Base-by-base conservation (phyloP, 495 filamentous ascomycete genomes). In the Penicillium coffeae region DNA sequence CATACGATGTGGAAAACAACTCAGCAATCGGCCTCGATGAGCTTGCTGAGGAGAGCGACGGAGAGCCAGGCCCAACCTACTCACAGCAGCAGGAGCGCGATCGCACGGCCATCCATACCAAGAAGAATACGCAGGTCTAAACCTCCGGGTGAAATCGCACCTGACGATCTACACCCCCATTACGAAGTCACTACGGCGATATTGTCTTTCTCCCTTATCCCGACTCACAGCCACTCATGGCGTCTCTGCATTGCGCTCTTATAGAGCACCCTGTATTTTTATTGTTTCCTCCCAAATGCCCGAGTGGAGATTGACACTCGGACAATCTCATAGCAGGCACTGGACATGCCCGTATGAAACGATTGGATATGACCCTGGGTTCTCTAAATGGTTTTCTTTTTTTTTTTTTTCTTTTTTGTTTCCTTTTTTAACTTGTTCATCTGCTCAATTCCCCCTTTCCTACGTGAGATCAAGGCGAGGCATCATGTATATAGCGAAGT, bases 1-100 rank as follows among this genome's bases (percentile, higher is more conserved):
- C 83, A 2, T 95, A 91, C 55, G 89, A 94, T 47, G 75, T 85
- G 34, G 85, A 92, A 59, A 82, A 55, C 42, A 40, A 85, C 55
- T 72, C 77, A n/a, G 82, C 64, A 7, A 76, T 84, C 36, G 86
- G 83, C 16, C 61, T 90, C 64, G 73, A 74, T 12, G 86, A 89
- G 44, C 67, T 93, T 33, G 74, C 83, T 6, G 86, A 89, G 50
- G 85, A 86, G 48, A 30, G 25, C 25, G 86, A 90, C 48, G 82
- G 78, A 12, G 70, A 67, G 48, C 68, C 68, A 15, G 72, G 70
- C 10, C 68, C 70, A 44, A 73, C 68, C 2, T 66, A 65, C 45
- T n/a, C n/a, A 54, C 66, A 41, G 55, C 52, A 20, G 59, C 62
- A n/a, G 18, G 57, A 65, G 20, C 46, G 55, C 15, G 51, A 64